phyloP scores from a whole-genome alignment of 2,329 filamentous ascomycete genomes.

The Colletotrichum sojae region DNA sequence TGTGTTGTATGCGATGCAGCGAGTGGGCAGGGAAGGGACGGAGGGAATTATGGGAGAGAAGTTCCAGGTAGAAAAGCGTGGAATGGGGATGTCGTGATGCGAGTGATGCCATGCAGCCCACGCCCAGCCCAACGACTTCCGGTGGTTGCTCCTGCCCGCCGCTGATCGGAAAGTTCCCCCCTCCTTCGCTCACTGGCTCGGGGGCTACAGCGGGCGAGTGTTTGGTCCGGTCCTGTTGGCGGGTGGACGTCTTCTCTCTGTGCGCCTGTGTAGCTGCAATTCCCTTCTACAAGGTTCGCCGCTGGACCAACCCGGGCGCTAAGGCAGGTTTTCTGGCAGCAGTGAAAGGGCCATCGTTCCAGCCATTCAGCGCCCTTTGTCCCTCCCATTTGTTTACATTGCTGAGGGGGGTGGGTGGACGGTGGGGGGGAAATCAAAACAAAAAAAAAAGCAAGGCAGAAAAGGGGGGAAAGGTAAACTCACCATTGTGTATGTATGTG shows the following conservation, averaged over 20 bases:
- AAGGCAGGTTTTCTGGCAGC: conserved; percentile 25
- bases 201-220: conserved; percentile 5
- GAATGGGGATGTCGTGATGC: conserved; percentile 31
- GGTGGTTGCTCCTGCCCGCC: conserved; percentile 1
- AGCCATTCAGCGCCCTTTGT: conserved; percentile 30
- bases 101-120: neutral
- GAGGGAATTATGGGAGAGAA: neutral
- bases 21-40: neutral
- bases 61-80: neutral
- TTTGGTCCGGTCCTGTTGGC: conserved; percentile 41
- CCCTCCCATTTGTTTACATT: conserved; percentile 41
- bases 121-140: neutral
- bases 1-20: neutral
- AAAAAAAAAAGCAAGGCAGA: conserved; percentile 36
- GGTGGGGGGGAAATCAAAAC: conserved; percentile 10
- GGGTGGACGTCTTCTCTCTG: conserved; percentile 36
- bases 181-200: neutral
- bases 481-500: conserved; percentile 50
- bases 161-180: conserved; percentile 28
- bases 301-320: conserved; percentile 35
- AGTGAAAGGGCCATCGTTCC: conserved; percentile 14
- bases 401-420: conserved; percentile 12
- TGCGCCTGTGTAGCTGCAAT: conserved; percentile 10
- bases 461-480: conserved; percentile 44
- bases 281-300: conserved; percentile 35